Evolutionary conservation across 2,329 filamentous ascomycete species (phyloP).

Genomic region (Nemania bipapillata): DNA sequence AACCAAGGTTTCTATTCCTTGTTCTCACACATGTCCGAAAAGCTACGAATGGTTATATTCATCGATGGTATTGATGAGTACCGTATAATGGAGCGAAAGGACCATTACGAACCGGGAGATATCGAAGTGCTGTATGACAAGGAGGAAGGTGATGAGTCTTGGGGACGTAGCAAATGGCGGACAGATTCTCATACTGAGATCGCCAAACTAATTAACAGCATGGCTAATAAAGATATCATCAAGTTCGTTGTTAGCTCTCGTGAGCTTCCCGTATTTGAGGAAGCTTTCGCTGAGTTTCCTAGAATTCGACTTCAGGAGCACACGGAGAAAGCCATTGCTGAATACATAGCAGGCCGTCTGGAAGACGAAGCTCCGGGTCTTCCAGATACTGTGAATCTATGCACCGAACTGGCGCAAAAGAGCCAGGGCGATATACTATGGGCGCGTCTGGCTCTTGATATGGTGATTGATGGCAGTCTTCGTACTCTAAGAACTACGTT

Average conservation of each 20-base stretch:
- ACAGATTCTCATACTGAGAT: constrained; percentile 48
- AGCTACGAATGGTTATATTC: constrained; percentile 45
- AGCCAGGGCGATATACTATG: constrained; percentile 49
- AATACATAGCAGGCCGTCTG: constrained; percentile 48
- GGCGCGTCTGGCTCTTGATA: constrained; percentile 50
- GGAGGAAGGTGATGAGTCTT: constrained; percentile 47
- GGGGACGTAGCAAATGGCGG: constrained; percentile 50
- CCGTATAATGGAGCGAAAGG: constrained; percentile 50
- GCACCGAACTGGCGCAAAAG: constrained; percentile 46
- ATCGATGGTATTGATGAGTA: constrained; percentile 51
- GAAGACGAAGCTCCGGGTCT: constrained; percentile 49
- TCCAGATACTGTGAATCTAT: constrained; percentile 48
- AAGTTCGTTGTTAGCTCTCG: constrained; percentile 49
- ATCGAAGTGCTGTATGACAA: constrained; percentile 47
- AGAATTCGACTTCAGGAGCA: constrained; percentile 48
- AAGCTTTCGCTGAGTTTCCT: constrained; percentile 43
- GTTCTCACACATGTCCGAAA: constrained; percentile 49
- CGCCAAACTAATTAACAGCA: constrained; percentile 45
- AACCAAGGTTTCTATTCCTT: constrained; percentile 49
- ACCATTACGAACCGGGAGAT: constrained; percentile 48
- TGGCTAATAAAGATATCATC: constrained; percentile 46
- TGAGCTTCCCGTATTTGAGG: constrained; percentile 48
- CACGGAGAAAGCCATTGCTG: constrained; percentile 47
- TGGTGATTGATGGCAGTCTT: constrained; percentile 49
- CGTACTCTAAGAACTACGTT: constrained; percentile 46